phyloP scores from a whole-genome alignment of 179 eudicot species.

The Drosera spatulata region DNA sequence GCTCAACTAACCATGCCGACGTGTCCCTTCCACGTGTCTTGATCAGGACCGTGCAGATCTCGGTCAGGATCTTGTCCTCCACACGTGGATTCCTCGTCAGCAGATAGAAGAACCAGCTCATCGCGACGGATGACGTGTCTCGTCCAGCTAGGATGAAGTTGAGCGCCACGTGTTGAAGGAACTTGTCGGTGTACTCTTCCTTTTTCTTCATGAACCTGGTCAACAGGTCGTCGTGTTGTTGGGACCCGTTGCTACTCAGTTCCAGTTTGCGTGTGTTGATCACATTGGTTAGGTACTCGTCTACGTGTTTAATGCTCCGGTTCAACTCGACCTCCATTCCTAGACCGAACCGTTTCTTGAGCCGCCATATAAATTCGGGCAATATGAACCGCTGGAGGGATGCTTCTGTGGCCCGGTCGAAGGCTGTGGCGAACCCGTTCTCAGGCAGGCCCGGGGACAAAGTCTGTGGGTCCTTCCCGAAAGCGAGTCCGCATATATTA shows the following conservation, averaged over 20 bases:
- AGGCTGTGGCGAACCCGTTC: constrained; percentile 39
- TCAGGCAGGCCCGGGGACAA: constrained; percentile 36
- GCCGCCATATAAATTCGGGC: constrained; percentile 50
- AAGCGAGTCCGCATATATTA: constrained; percentile 54
- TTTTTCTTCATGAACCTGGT: constrained; percentile 62
- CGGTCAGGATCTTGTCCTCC: constrained; percentile 40
- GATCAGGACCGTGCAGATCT: constrained; percentile 33
- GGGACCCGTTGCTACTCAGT: constrained; percentile 20
- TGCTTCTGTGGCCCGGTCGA: constrained; percentile 60
- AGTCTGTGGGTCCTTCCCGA: constrained; percentile 58
- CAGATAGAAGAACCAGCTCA: constrained; percentile 69
- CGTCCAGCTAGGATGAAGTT: constrained; percentile 21
- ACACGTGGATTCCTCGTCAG: constrained; percentile 32
- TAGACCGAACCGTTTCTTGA: constrained; percentile 40
- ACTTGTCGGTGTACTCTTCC: constrained; percentile 31
- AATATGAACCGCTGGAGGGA: constrained; percentile 46
- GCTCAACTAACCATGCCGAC: constrained; percentile 33
- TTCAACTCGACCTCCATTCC: constrained; percentile 42
- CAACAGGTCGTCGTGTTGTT: constrained; percentile 25
- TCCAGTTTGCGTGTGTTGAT: constrained; percentile 53
- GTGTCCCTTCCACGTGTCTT: constrained; percentile 48
- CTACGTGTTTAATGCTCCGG: constrained; percentile 40
- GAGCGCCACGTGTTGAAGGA: constrained; percentile 48
- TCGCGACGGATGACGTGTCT: constrained; percentile 46
- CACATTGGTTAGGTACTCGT: constrained; percentile 30